Base-by-base conservation (phyloP, 305 asterid genomes). In the Fraxinus xanthoxyloides region DNA sequence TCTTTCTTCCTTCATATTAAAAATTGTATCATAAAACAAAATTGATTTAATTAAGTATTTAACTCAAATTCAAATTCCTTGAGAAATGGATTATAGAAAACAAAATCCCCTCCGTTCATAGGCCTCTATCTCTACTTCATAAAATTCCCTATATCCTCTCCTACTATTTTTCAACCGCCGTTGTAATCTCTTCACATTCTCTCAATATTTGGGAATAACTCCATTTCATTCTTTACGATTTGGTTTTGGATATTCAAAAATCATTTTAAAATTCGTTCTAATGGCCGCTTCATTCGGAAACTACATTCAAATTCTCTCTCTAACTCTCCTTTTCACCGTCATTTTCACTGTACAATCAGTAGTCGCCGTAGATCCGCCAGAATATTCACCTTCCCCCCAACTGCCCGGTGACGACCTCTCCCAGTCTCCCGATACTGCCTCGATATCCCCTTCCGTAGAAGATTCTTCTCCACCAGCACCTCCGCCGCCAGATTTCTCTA, bases 391-490 rank as follows among this genome's bases (percentile, higher is more conserved):
- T 15, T 80, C 89, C n/a, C 88, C 91, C 2, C 79, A 38, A 54
- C 6, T 23, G 34, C 79, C 78, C 4, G 70, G 85, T 24, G 79
- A n/a, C 4, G 67, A 7, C 9, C 28, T 70, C 40, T 79, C 83
- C 34, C 82, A 76, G 24, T 35, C 81, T 9, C 84, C 89, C 30
- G 17, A 31, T 5, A 3, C 82, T 4, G 56, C 77, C 2, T 46
- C 86, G 51, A 86, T 86, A 17, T 79, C 88, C 21, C 85, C 72
- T 63, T 15, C 82, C 77, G 12, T 56, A 30, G 8, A 5, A 23
- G 5, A 63, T 63, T 63, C 32, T 24, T 82, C 86, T 61, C 86
- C 88, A 4, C 90, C 88, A 48, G 84, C 87, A 28, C 88, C 89
- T 61, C 81, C 87, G 17, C 76, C 87, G 26, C 46, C 86, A 77